Evolutionary conservation across 495 filamentous ascomycete species (phyloP).

Genomic region (Penicillium goetzii): DNA sequence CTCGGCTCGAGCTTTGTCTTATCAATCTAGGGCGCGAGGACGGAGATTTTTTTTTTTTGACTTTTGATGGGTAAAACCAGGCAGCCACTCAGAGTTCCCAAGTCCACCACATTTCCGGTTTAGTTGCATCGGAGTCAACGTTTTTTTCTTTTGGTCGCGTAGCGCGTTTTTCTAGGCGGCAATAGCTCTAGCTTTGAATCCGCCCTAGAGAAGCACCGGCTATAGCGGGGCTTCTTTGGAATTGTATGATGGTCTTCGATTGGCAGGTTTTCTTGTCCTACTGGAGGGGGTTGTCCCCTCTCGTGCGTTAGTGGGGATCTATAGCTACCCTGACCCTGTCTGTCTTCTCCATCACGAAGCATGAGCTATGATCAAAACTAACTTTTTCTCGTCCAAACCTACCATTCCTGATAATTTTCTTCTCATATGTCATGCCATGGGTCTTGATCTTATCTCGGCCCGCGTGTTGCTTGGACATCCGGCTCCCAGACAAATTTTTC

Average conservation of each 20-base stretch:
- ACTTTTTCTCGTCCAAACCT: neutral
- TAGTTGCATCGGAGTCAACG: neutral
- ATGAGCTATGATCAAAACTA: neutral
- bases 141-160: neutral
- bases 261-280: neutral
- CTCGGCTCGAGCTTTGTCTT: conserved; percentile 2
- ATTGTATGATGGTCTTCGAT: neutral
- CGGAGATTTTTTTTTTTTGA: neutral
- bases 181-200: neutral
- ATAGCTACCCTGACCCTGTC: neutral
- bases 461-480: neutral
- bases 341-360: neutral
- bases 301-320: neutral
- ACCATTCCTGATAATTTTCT: neutral
- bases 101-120: neutral
- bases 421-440: neutral
- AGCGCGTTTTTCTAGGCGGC: neutral
- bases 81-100: neutral
- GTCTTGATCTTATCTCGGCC: conserved; percentile 5
- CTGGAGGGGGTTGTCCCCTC: neutral
- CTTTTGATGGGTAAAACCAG: neutral
- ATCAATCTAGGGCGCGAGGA: conserved; percentile 1
- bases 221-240: neutral
- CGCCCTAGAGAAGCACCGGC: neutral
- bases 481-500: neutral